Evolutionary conservation across 352 stramenopile species (phyloP), one percentile per base, ranked within the genome.

Genomic region (Phytophthora hybrid): DNA sequence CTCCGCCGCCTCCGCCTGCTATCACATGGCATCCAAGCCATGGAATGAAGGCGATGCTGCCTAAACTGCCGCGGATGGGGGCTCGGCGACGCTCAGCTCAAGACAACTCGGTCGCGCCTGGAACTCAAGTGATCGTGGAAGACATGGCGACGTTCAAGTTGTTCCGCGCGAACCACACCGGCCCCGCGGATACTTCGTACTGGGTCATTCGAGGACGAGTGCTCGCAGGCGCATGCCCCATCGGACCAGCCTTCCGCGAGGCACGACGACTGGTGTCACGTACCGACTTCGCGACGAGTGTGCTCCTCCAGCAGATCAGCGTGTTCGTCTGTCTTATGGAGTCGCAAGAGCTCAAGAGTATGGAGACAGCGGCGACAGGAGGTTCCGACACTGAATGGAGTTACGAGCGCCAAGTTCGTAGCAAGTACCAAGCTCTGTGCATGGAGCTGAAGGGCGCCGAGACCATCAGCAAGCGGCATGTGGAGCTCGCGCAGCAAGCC

Each of bases 321-420:
- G 82, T 86, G 14, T 96, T 94, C 56, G 75, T 96, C 14, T 91
- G 84, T 66, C 72, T 96, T 0, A 61, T 87, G 26, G 71, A 78
- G 31, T 59, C 65, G 7, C 51, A 68, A 1, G 89, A 96, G 65
- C 59, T 93, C 4, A 34, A 67, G 23, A 54, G 29, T 16, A 58
- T 74, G 41, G 66, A 74, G 54, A 31, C 47, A 55, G 51, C 29
- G 54, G 29, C 54, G 77, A 47, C 7, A 64, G 55, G 47, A 68
- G 3, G n/a, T 2, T 52, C 60, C 13, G 26, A 37, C 18, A 62
- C 65, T 7, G 68, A 73, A 13, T 91, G 79, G 80, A 70, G 73
- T 54, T 90, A 83, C 68, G 85, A 91, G 51, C 73, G 79, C 18
- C 78, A 87, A 59, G 74, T 91, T 18, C 82, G 82, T 5, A 66